Base-by-base conservation (phyloP, 805 yeast species). In the Cyberlindnera samutprakarnensis region DNA sequence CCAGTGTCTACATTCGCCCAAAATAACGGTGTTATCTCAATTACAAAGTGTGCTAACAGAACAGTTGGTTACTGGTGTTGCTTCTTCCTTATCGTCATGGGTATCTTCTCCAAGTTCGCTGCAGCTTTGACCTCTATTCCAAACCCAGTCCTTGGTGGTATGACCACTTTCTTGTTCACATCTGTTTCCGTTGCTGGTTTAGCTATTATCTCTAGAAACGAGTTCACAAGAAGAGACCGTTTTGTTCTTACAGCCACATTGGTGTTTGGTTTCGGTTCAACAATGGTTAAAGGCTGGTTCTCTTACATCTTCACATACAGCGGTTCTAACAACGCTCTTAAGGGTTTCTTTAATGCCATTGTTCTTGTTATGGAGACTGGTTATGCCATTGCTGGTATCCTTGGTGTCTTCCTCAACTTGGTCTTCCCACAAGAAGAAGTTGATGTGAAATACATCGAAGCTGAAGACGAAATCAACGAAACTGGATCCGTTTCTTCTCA, bases 1-100 rank as follows among this genome's bases (percentile, higher is more conserved):
- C 95, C 96, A 36, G 67, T 86, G 75, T 78, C 94, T 10, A 80
- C 92, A 0, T 88, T 88, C 64, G 95, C 96, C 11, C 96, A 87
- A 61, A 88, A 88, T 61, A 88, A 88, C 55, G 96, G 96, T 66
- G 95, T 87, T 37, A 86, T 87, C 44, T 78, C 94, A 25, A 69
- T 88, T 55, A 88, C 96, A 30, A 85, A 84, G 56, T 86, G 95
- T 61, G 96, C 95, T 29, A 78, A 84, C 48, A 72, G 94, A 61
- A 65, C 70, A 30, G 85, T 74, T 16, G 96, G 92, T 24, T 77
- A 75, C 56, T 80, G 84, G 74, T 73, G 83, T 61, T 79, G 84
- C 42, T 72, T 84, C 64, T 84, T 82, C 66, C 62, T 87, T 43
- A 51, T 87, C 35, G 56, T 87, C 38, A 85, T 87, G 94, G 96